Evolutionary conservation across 2,329 filamentous ascomycete species (phyloP).

Genomic region (Penicillium olsonii): DNA sequence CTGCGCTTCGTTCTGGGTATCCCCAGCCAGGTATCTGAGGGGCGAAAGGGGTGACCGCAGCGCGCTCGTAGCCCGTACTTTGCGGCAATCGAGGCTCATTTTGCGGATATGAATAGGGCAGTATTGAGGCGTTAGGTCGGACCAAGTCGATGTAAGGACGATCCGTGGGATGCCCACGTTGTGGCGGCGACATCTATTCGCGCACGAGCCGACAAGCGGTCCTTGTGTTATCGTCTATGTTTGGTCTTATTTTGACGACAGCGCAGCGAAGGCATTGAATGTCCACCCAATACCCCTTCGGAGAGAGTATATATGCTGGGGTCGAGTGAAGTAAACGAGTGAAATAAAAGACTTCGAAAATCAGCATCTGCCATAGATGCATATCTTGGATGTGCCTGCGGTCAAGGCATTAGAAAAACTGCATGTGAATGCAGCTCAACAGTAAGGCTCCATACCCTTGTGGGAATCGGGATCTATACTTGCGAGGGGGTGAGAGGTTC

Average conservation of each 20-base stretch:
- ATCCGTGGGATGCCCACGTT: slow-evolving; percentile 30
- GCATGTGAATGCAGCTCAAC: slow-evolving; percentile 19
- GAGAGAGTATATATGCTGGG: slow-evolving; percentile 6
- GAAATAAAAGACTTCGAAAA: background rate
- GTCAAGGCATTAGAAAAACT: slow-evolving; percentile 19
- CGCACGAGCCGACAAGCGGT: slow-evolving; percentile 9
- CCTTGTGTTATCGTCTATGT: slow-evolving; percentile 16
- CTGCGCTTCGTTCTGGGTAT: slow-evolving; percentile 16
- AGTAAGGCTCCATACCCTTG: background rate
- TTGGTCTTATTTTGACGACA: slow-evolving; percentile 12
- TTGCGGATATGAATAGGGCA: slow-evolving; percentile 17
- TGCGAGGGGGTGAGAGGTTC: slow-evolving; percentile 1
- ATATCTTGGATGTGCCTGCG: slow-evolving; percentile 23
- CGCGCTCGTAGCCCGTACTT: slow-evolving; percentile 21
- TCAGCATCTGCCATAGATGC: slow-evolving; percentile 7
- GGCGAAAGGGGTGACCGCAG: slow-evolving; percentile 12
- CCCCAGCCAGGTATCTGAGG: slow-evolving; percentile 20
- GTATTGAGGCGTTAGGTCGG: slow-evolving; percentile 13
- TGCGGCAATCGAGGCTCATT: slow-evolving; percentile 25
- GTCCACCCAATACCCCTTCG: too few relatives aligned
- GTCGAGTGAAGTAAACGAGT: background rate
- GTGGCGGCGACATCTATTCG: slow-evolving; percentile 36
- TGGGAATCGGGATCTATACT: slow-evolving; percentile 1
- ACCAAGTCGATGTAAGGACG: slow-evolving; percentile 21
- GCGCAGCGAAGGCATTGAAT: slow-evolving; percentile 5